A percentile compares a stretch with the other conserved stretches of the same genome.
Evolutionary conservation across 495 filamentous ascomycete genomes (phyloP).

Genomic region (Sabuloglossum arenarium): DNA sequence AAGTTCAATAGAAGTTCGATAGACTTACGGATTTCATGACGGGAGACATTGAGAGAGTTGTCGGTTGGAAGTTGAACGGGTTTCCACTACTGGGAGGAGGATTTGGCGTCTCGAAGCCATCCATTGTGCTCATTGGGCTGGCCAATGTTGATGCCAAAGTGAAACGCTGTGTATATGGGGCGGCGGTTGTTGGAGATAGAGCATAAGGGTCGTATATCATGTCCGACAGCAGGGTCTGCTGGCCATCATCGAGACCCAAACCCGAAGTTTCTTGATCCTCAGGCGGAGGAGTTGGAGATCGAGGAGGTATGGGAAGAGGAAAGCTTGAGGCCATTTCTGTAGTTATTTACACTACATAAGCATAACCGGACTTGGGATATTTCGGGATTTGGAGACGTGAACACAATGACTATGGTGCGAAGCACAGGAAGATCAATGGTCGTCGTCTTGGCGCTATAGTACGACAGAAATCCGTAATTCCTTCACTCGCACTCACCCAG

Average conservation of each 20-base stretch:
- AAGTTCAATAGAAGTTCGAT: constrained; percentile 6
- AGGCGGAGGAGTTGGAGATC: constrained; percentile 46
- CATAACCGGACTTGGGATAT: no score
- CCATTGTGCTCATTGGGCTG: constrained; percentile 22
- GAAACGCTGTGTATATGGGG: constrained; percentile 25
- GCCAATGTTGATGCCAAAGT: constrained; percentile 13
- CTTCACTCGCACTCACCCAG: no score
- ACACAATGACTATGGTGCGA: no score
- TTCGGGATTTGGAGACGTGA: no score
- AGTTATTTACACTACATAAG: no score
- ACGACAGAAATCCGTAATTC: no score
- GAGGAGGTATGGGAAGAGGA: constrained; percentile 41
- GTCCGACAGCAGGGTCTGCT: constrained; percentile 10
- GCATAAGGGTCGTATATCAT: constrained; percentile 34
- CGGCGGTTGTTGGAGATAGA: constrained; percentile 39
- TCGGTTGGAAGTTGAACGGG: constrained; percentile 91
- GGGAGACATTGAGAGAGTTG: constrained; percentile 51
- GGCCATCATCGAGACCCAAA: constrained; percentile 17
- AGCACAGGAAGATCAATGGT: no score
- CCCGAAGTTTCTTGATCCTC: constrained; percentile 24
- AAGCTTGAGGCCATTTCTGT: constrained; percentile 39
- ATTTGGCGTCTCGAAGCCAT: constrained; percentile 16
- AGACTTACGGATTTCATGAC: constrained; percentile 51
- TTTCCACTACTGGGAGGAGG: constrained; percentile 8
- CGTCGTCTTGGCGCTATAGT: no score